Conservation (phyloP, 345 rosid species). For the Rubroshorea leprosula region DNA sequence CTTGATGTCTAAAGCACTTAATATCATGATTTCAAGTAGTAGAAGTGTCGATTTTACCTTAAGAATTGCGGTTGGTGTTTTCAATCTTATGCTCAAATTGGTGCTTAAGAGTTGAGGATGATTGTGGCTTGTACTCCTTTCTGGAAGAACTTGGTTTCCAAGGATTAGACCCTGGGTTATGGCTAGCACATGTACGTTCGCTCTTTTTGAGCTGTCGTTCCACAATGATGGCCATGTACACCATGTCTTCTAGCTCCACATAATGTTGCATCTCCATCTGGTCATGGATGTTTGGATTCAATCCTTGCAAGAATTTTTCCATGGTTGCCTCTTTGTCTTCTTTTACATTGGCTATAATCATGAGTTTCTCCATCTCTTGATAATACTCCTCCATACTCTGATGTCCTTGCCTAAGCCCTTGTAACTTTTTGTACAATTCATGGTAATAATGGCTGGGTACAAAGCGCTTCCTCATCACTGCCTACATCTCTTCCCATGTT, state of each 20-base stretch:
- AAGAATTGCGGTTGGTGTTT: too few relatives aligned
- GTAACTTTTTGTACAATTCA: not conserved
- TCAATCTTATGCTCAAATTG: not conserved
- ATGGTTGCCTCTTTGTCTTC: not conserved
- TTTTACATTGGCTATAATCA: not conserved
- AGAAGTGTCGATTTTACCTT: too few relatives aligned
- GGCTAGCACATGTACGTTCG: not conserved
- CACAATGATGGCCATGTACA: not conserved
- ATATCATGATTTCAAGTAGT: too few relatives aligned
- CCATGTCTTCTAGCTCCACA: not conserved
- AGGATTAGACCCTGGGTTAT: not conserved
- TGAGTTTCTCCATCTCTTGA: not conserved
- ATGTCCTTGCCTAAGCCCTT: not conserved
- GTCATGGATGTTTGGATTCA: not conserved
- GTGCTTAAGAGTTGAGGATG: not conserved
- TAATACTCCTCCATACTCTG: not conserved
- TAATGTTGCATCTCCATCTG: not conserved
- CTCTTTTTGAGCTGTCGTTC: not conserved
- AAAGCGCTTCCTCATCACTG: slow-evolving; percentile 1
- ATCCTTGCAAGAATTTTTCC: not conserved
- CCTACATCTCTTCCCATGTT: slow-evolving; percentile 3
- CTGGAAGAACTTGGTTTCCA: not conserved
- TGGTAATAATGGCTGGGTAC: not conserved
- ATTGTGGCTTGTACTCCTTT: not conserved
- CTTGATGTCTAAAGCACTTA: not conserved